Evolutionary conservation across 108 stramenopile species (phyloP), one percentile per base, ranked within the genome.

Genomic region (Skeletonema costatum): DNA sequence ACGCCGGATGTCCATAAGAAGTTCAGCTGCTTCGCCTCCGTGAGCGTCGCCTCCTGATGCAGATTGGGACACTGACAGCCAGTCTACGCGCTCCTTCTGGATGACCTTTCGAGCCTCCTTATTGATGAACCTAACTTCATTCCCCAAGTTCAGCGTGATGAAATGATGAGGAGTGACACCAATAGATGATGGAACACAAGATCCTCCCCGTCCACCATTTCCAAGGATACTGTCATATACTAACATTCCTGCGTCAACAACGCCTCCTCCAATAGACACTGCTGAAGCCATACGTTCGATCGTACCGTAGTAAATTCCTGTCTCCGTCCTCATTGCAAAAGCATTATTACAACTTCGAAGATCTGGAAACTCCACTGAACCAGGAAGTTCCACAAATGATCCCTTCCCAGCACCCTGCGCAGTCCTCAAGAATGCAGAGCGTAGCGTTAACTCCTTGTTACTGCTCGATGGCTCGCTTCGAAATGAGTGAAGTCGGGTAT

Each of bases 1-100:
- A n/a, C 95, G 82, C 9, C 95, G 89, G 60, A 90, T 83, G 68
- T 96, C 95, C 86, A 89, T 93, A 51, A 96, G 61, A 9, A 96
- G 75, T 60, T 92, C 92, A 5, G 88, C 87, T 48, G 76, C 88
- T 32, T 61, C 46, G 33, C 46, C 78, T 53, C 82, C 87, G 25
- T 83, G 17, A 25, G 32, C 25, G 36, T 62, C 67, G 36, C 77
- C 32, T 46, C 66, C 64, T 9, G 84, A 66, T n/a, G 84, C 46
- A 16, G 86, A 67, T 50, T 80, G 65, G 25, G 88, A 68, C 60
- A 85, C 42, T 5, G 87, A 82, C 17, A 77, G 69, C 87, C 85
- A 89, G 70, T 95, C 91, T 2, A 95, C 88, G n/a, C 86, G 83
- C 75, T 95, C 94, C 66, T 87, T 87, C 70, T 93, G 94, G 64